Evolutionary conservation across 768 basidiomycete genomes (phyloP).

Genomic region (Boletus reticulatus): DNA sequence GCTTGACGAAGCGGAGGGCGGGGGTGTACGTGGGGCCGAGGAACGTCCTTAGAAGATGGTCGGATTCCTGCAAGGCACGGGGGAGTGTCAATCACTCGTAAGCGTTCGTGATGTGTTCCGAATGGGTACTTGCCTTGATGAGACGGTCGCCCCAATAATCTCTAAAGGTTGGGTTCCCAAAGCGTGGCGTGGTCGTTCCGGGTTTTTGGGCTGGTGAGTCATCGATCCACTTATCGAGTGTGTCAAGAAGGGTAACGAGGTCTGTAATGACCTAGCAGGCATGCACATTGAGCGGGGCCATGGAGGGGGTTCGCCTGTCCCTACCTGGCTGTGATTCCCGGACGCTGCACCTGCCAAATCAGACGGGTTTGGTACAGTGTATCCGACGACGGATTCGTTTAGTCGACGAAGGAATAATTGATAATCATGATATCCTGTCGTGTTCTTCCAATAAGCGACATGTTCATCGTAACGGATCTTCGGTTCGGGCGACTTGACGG

Average conservation of each 20-base stretch:
- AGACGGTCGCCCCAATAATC: slow-evolving; percentile 72
- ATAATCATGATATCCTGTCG: slow-evolving; percentile 72
- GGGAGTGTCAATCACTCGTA: background rate
- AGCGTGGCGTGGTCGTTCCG: slow-evolving; percentile 62
- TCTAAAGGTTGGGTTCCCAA: slow-evolving; percentile 90
- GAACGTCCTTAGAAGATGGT: slow-evolving; percentile 46
- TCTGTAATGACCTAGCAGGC: slow-evolving; percentile 43
- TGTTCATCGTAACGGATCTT: slow-evolving; percentile 74
- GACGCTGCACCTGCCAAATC: background rate
- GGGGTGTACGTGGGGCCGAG: slow-evolving; percentile 44
- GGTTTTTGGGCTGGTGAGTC: slow-evolving; percentile 70
- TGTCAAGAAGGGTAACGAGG: slow-evolving; percentile 57
- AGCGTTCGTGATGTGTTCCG: background rate
- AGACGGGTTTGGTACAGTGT: slow-evolving; percentile 43
- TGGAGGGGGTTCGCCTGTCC: background rate
- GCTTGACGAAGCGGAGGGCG: slow-evolving; percentile 64
- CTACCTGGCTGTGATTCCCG: slow-evolving; percentile 19
- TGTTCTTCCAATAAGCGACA: slow-evolving; percentile 67
- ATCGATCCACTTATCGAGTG: slow-evolving; percentile 72
- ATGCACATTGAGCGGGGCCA: background rate
- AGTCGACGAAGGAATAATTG: slow-evolving; percentile 72
- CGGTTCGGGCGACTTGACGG: slow-evolving; percentile 36
- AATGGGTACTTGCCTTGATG: slow-evolving; percentile 54
- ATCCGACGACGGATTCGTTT: slow-evolving; percentile 74
- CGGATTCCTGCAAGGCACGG: slow-evolving; percentile 44